Evolutionary conservation across 306 rosid species (phyloP).

Genomic region (Vigna nakashimae): DNA sequence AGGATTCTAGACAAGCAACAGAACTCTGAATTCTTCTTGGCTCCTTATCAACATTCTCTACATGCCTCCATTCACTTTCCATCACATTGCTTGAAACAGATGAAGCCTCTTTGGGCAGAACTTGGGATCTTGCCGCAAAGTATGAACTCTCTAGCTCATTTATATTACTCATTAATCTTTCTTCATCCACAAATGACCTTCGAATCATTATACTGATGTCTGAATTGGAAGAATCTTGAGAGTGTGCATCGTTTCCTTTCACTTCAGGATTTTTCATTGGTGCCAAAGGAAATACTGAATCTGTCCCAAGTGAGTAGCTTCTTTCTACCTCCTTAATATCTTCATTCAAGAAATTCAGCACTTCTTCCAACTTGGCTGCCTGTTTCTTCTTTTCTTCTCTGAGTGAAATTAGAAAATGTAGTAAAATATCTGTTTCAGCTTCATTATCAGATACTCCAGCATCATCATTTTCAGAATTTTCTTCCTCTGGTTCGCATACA

Average conservation of each 20-base stretch:
- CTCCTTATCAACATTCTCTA: constrained; percentile 52
- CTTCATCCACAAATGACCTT: constrained; percentile 56
- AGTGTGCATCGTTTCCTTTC: constrained; percentile 39
- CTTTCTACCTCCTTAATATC: constrained; percentile 80
- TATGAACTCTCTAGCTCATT: constrained; percentile 74
- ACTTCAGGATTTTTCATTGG: constrained; percentile 42
- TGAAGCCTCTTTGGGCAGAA: constrained; percentile 61
- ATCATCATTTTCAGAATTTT: constrained; percentile 51
- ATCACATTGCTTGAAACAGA: constrained; percentile 49
- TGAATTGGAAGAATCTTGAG: constrained; percentile 51
- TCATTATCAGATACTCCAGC: constrained; percentile 61
- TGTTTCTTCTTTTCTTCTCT: constrained; percentile 68
- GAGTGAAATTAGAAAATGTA: constrained; percentile 61
- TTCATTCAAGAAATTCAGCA: constrained; percentile 64
- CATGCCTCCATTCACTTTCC: constrained; percentile 54
- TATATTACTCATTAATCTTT: constrained; percentile 55
- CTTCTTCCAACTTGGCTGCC: constrained; percentile 69
- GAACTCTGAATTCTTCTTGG: constrained; percentile 42
- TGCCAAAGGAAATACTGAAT: constrained; percentile 47
- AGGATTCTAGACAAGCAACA: constrained; percentile 61
- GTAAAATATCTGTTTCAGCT: constrained; percentile 61
- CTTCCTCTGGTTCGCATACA: constrained; percentile 54
- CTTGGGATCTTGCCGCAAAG: constrained; percentile 70
- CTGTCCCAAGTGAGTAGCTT: constrained; percentile 53
- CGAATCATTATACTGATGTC: constrained; percentile 43